Evolutionary conservation across 2,329 filamentous ascomycete genomes (phyloP).

Genomic region (Endoconidiophora laricicola): DNA sequence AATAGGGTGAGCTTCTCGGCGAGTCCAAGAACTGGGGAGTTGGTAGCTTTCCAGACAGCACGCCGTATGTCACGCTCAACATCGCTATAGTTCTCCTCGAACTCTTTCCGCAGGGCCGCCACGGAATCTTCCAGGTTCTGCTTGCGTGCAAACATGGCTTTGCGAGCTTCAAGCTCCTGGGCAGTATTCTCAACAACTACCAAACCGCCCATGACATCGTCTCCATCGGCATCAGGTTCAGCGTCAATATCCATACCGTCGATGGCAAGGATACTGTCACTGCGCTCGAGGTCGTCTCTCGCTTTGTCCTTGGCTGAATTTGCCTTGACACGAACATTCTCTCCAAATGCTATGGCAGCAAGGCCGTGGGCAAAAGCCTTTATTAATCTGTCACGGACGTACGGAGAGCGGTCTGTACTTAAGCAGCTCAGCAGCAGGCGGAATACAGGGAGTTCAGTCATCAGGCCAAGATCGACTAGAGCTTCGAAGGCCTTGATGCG

Average conservation of each 20-base stretch:
- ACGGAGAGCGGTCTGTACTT: slow-evolving; percentile 47
- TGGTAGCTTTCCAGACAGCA: slow-evolving; percentile 27
- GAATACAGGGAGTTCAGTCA: slow-evolving; percentile 38
- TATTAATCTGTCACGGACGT: slow-evolving; percentile 42
- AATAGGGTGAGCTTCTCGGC: slow-evolving; percentile 26
- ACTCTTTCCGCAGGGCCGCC: slow-evolving; percentile 26
- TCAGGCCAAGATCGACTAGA: slow-evolving; percentile 44
- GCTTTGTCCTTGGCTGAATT: neutral
- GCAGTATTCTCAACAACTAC: slow-evolving; percentile 25
- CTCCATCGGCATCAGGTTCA: slow-evolving; percentile 19
- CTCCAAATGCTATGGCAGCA: slow-evolving; percentile 47
- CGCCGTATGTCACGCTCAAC: slow-evolving; percentile 25
- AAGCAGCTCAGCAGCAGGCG: slow-evolving; percentile 39
- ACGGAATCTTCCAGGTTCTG: slow-evolving; percentile 43
- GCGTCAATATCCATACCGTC: slow-evolving; percentile 15
- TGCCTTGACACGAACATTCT: slow-evolving; percentile 18
- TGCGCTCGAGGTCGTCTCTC: neutral
- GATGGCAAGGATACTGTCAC: slow-evolving; percentile 11
- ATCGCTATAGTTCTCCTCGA: slow-evolving; percentile 25
- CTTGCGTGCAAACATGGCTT: slow-evolving; percentile 47
- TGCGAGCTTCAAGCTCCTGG: slow-evolving; percentile 37
- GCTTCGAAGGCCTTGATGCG: slow-evolving; percentile 50
- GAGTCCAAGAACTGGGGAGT: slow-evolving; percentile 25
- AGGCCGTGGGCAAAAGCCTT: slow-evolving; percentile 42
- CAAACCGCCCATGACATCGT: slow-evolving; percentile 17